Evolutionary conservation across 148 eudicot species (phyloP), one percentile per base, ranked within the genome.

Genomic region (Polygonum aviculare): DNA sequence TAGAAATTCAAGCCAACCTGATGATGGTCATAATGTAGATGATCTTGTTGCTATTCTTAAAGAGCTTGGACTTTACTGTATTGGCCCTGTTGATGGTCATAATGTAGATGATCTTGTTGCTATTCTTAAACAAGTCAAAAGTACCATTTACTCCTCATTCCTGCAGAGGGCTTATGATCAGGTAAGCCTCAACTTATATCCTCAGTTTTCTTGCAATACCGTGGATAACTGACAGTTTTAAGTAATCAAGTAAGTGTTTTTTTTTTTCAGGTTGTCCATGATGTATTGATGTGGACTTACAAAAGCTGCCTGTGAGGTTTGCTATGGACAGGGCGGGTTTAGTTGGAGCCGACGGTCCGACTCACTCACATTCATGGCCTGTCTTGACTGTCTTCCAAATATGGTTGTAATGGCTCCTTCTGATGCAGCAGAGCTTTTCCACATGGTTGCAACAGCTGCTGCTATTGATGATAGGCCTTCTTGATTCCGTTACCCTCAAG

Each of bases 41-140:
- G 31, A 26, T 26, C 31, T 26, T 26, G 31, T 1, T 26, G 31
- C 31, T 26, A 26, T 26, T 26, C 31, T 26, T 26, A 26, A 92
- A 86, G 98, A 94, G 83, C 97, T 94, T 50, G 98, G 97, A 48
- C 88, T 94, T 26, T 94, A 94, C 80, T 94, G 92, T 60, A 94
- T 94, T 72, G 98, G 98, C 44, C 98, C 97, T 9, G 98, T 94
- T 7, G 97, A 94, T 84, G 98, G 98, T 74, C 98, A 94, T 80
- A 94, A 83, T 81, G 81, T 94, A 31, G 90, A 90, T 79, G 98
- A 94, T 80, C 90, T 94, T 74, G 79, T 84, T 79, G 83, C 97
- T 15, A 94, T 94, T 81, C 87, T 94, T 39, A 83, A 79, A 65
- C 97, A 94, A 88, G 98, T 94, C 77, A 94, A 87, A 82, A 92